Conservation (phyloP, 2,329 filamentous ascomycete species). For the Sarocladium strictum region DNA sequence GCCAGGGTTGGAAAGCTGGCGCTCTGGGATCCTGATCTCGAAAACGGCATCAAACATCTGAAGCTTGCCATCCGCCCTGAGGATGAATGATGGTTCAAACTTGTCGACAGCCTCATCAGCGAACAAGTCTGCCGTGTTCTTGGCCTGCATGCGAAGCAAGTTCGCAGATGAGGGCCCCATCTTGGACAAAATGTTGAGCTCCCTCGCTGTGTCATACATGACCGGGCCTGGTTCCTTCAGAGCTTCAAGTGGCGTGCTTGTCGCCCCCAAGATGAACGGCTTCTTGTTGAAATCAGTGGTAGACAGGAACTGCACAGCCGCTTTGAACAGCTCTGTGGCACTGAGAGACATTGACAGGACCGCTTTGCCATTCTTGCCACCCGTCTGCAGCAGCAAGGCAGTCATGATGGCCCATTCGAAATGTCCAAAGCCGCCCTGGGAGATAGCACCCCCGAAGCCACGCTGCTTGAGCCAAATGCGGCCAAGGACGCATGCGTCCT, state of each 20-base stretch:
- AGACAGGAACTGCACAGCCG: constrained; percentile 79
- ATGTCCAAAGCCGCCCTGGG: constrained; percentile 79
- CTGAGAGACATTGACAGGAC: constrained; percentile 76
- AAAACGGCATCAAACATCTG: constrained; percentile 49
- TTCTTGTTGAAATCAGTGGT: constrained; percentile 65
- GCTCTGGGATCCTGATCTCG: constrained; percentile 26
- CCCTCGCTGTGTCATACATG: constrained; percentile 69
- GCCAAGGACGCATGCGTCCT: constrained; percentile 80
- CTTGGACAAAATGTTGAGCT: constrained; percentile 82
- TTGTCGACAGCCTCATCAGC: constrained; percentile 69
- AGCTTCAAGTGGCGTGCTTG: constrained; percentile 24
- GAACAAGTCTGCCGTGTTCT: constrained; percentile 66
- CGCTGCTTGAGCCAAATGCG: constrained; percentile 85
- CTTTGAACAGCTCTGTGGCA: constrained; percentile 92
- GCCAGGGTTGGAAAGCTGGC: constrained; percentile 21
- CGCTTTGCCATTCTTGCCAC: constrained; percentile 63
- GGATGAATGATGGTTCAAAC: constrained; percentile 80
- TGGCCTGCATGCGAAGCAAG: constrained; percentile 68
- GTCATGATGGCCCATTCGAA: constrained; percentile 86
- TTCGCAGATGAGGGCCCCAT: constrained; percentile 82
- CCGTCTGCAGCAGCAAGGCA: constrained; percentile 74
- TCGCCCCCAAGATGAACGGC: constrained; percentile 47
- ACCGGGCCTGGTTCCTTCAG: constrained; percentile 52
- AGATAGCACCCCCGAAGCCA: constrained; percentile 65
- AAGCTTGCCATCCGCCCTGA: constrained; percentile 46